phyloP scores from a whole-genome alignment of 805 yeast genomes.

The Priceomyces fermenticarens region DNA sequence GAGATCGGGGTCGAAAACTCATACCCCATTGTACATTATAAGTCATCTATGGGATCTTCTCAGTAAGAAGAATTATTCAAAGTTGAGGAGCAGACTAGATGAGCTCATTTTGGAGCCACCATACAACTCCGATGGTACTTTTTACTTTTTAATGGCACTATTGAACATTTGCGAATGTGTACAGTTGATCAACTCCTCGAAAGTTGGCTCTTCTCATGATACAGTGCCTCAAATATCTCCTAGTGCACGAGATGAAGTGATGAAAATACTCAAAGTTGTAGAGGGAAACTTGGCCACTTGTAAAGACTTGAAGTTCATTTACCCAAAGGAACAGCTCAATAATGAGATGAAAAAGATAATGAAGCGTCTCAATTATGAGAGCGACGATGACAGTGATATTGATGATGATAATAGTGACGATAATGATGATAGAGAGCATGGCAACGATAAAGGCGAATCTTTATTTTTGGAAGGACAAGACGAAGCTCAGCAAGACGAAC shows the following conservation, averaged over 20 bases:
- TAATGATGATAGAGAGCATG: slow-evolving; percentile 1
- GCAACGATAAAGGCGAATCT: neutral
- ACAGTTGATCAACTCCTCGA: slow-evolving; percentile 12
- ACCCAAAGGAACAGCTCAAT: slow-evolving; percentile 19
- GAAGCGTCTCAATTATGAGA: slow-evolving; percentile 2
- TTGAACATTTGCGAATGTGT: slow-evolving; percentile 24
- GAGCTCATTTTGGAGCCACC: slow-evolving; percentile 43
- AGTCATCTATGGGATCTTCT: slow-evolving; percentile 43
- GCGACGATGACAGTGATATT: slow-evolving; percentile 1
- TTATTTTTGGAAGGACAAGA: neutral
- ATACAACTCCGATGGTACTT: slow-evolving; percentile 37
- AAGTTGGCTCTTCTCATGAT: neutral
- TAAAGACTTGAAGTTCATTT: slow-evolving; percentile 19
- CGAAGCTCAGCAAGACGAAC: slow-evolving; percentile 1
- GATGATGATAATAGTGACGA: slow-evolving; percentile 1
- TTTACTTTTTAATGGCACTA: slow-evolving; percentile 32
- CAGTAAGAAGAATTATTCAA: slow-evolving; percentile 29
- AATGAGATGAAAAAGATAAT: slow-evolving; percentile 8
- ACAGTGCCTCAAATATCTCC: slow-evolving; percentile 2
- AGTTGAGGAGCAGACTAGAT: slow-evolving; percentile 31
- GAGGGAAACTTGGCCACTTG: slow-evolving; percentile 19
- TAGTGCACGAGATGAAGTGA: slow-evolving; percentile 6
- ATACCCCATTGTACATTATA: slow-evolving; percentile 40
- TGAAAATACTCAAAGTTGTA: slow-evolving; percentile 8
- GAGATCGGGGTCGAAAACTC: slow-evolving; percentile 37